phyloP scores from a whole-genome alignment of 1,139 yeast genomes.

The Sugiyamaella neomexicana region DNA sequence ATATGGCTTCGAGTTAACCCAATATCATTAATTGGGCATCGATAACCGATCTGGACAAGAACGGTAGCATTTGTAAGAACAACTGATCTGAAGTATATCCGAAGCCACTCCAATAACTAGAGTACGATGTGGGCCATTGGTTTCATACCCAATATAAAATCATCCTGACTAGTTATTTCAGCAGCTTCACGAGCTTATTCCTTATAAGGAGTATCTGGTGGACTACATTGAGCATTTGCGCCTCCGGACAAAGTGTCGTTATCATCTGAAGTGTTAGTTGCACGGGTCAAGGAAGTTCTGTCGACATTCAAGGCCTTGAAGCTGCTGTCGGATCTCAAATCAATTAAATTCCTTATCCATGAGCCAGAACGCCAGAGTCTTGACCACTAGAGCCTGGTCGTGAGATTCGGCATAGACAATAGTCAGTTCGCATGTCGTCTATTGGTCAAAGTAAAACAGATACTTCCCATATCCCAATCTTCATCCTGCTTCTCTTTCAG shows the following conservation, averaged over 20 bases:
- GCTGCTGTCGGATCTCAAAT: too few relatives aligned
- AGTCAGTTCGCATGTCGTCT: slow-evolving; percentile 86
- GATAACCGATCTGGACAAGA: too few relatives aligned
- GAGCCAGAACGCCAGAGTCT: slow-evolving; percentile 94
- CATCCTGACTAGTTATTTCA: slow-evolving; percentile 43
- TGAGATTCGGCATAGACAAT: slow-evolving; percentile 94
- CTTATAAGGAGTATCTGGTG: slow-evolving; percentile 58
- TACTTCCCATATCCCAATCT: slow-evolving; percentile 85
- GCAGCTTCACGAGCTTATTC: slow-evolving; percentile 45
- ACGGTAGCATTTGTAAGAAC: too few relatives aligned
- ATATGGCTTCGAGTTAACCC: too few relatives aligned
- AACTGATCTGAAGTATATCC: too few relatives aligned
- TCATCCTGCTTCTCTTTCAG: slow-evolving; percentile 83
- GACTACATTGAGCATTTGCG: slow-evolving; percentile 36
- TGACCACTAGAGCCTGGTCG: slow-evolving; percentile 96
- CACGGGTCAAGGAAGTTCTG: slow-evolving; percentile 46
- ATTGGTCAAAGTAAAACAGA: slow-evolving; percentile 80
- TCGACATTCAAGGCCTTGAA: too few relatives aligned
- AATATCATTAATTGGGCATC: too few relatives aligned
- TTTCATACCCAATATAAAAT: slow-evolving; percentile 64
- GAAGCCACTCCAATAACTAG: slow-evolving; percentile 89
- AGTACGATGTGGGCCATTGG: slow-evolving; percentile 64
- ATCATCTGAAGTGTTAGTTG: slow-evolving; percentile 24
- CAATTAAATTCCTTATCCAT: slow-evolving; percentile 98
- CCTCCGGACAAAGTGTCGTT: slow-evolving; percentile 5